A percentile compares a stretch with the other conserved stretches of the same genome.
These are phyloP conservation scores for Fusarium sp. DNA, from an alignment of 2,329 filamentous ascomycete species.

Conservation along the genomic window DNA sequence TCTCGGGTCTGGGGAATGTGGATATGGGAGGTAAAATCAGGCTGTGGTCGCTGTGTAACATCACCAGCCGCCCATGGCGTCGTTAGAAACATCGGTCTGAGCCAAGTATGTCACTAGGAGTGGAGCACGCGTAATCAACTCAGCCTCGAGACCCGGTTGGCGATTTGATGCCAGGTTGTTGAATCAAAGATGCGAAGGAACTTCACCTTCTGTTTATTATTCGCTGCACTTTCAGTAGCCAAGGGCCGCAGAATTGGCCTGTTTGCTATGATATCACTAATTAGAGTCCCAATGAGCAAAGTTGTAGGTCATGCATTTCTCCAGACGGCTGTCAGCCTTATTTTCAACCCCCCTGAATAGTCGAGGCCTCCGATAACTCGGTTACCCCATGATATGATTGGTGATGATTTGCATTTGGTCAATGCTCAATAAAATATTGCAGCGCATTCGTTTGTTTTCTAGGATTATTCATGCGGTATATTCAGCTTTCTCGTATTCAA, in stretches of 20 bases:
- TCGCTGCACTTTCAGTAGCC: no score
- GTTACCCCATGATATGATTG: background rate
- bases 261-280: no score
- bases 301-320: background rate
- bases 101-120: background rate
- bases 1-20: background rate
- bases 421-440: background rate
- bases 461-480: no score
- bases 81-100: background rate
- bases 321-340: background rate
- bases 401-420: background rate
- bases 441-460: background rate
- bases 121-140: background rate
- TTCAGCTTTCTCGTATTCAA: background rate
- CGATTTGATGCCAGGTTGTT: background rate
- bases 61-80: background rate
- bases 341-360: background rate
- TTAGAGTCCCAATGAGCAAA: no score
- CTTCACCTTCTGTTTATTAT: no score
- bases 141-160: background rate
- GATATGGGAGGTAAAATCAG: background rate
- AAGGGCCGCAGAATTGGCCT: accelerated
- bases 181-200: background rate
- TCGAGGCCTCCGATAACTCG: background rate
- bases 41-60: background rate